Evolutionary conservation across 768 basidiomycete species (phyloP), one percentile per base, ranked within the genome.

Genomic region (Tulasnella sp.): DNA sequence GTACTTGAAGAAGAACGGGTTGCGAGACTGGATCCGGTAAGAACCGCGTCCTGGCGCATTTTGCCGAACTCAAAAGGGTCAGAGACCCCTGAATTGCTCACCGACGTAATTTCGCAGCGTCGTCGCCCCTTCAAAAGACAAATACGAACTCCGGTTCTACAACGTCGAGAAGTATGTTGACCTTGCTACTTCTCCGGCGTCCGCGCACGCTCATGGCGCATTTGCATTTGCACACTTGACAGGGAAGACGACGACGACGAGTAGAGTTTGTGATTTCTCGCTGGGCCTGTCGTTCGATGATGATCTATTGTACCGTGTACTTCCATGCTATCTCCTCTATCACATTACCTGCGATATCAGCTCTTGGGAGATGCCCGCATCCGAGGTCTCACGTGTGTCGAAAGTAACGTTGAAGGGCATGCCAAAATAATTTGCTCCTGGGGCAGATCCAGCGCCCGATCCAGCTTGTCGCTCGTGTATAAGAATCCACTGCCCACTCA

Each of bases 1-100:
- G 85, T 95, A 94, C 87, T 86, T 98, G 83, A 98, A 98, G 88
- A 97, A 97, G 88, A 95, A 95, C 84, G 83, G 85, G 62, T 86
- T 97, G 77, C 90, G 95, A 76, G 95, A 98, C 83, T 98, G 94
- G 92, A 94, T 98, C 80, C 95, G 94, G 88, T 89, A 75, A 66
- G 83, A 79, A 17, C 19, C 37, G 5, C 59, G 35, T 42, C 8
- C 62, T 42, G 26, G 62, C 64, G 35, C n/a, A 29, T 29, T 41
- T 64, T 36, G 32, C 36, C 59, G 52, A 26, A 5, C 39, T 11
- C n/a, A n/a, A n/a, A n/a, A n/a, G n/a, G 8, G 22, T 40, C 44
- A 70, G n/a, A 26, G n/a, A n/a, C n/a, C 35, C 62, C n/a, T 75
- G 41, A 19, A 62, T 69, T 59, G 72, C 71, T 67, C 37, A 76